Evolutionary conservation across 495 filamentous ascomycete species (phyloP).

Genomic region (Parathielavia appendiculata): DNA sequence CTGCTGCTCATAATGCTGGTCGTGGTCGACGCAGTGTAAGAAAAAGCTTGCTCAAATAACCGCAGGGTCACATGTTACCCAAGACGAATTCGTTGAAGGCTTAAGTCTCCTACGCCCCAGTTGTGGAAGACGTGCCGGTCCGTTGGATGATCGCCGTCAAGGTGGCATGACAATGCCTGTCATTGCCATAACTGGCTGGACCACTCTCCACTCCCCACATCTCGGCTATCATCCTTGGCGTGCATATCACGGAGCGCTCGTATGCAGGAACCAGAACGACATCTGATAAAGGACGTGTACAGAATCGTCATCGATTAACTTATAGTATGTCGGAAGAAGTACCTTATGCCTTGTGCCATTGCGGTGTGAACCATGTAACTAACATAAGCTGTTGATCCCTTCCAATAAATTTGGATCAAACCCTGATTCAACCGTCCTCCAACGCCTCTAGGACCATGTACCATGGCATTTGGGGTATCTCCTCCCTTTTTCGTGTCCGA

Average conservation of each 20-base stretch:
- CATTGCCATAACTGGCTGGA: slow-evolving; percentile 3
- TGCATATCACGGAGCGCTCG: slow-evolving; percentile 8
- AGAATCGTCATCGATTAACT: neutral
- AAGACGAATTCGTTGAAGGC: no score
- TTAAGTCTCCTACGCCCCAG: no score
- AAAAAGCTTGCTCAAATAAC: no score
- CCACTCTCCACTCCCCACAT: slow-evolving; percentile 17
- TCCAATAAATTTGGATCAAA: neutral
- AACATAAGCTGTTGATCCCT: neutral
- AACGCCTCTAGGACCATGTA: neutral
- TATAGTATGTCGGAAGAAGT: neutral
- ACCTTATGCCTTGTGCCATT: neutral
- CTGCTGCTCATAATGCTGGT: slow-evolving; percentile 18
- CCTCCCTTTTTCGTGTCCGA: neutral
- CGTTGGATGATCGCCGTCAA: neutral
- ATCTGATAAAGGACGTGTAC: neutral
- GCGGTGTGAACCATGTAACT: neutral
- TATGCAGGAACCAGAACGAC: slow-evolving; percentile 8
- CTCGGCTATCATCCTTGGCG: slow-evolving; percentile 17
- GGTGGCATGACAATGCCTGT: neutral
- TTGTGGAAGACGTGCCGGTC: neutral
- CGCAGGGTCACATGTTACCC: neutral
- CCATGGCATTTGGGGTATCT: neutral
- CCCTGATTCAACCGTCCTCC: neutral
- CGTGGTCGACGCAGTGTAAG: no score